Evolutionary conservation across 768 basidiomycete species (phyloP).

Genomic region (Phlebiopsis flavidoalba): DNA sequence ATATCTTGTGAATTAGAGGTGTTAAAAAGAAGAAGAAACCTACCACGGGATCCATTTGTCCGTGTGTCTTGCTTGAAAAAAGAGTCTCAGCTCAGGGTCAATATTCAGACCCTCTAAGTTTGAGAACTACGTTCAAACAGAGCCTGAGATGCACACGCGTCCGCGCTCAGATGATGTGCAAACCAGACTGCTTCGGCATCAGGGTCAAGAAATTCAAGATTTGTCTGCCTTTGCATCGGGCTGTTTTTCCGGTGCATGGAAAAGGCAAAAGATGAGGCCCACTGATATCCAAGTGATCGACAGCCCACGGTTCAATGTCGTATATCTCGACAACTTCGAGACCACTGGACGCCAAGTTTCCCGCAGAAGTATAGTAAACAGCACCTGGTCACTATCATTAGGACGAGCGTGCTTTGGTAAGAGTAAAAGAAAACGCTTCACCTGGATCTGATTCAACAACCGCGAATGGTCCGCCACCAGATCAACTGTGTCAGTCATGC

Average conservation of each 20-base stretch:
- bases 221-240: background rate
- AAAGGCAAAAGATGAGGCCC: conserved; percentile 64
- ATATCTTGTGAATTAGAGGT: background rate
- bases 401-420: too few relatives aligned
- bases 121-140: conserved; percentile 54
- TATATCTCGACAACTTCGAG: conserved; percentile 56
- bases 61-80: conserved; percentile 47
- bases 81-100: conserved; percentile 37
- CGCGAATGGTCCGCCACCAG: conserved; percentile 60
- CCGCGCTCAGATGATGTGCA: conserved; percentile 62
- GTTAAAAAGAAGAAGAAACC: conserved; percentile 17
- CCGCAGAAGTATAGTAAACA: conserved; percentile 54
- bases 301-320: conserved; percentile 58
- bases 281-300: conserved; percentile 54
- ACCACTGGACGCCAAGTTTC: conserved; percentile 45
- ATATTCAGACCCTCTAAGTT: conserved; percentile 51
- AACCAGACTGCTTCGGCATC: conserved; percentile 59
- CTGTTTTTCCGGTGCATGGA: conserved; percentile 41
- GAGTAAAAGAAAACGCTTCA: conserved; percentile 10
- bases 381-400: too few relatives aligned
- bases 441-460: conserved; percentile 50
- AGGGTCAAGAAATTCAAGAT: conserved; percentile 31
- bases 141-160: conserved; percentile 61
- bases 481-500: conserved; percentile 23
- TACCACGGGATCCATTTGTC: conserved; percentile 54